Evolutionary conservation across 805 yeast species (phyloP), one percentile per base, ranked within the genome.

Genomic region (Jamesozyma jinghongensis): DNA sequence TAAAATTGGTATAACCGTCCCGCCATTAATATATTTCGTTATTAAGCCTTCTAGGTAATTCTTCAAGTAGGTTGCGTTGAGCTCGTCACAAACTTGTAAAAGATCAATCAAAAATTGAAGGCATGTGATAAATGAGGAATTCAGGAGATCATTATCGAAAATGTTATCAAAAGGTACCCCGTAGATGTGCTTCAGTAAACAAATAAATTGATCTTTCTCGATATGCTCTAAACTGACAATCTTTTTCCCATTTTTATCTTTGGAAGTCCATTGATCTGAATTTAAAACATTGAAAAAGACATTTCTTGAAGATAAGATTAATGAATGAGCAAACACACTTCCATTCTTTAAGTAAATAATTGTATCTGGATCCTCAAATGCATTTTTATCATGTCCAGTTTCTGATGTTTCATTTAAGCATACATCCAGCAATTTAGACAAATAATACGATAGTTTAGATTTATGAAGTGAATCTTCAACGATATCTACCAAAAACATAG

Each of bases 241-340:
- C 17, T 50, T 56, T 3, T 25, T n/a, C 1, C 44, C 48, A 5
- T 40, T 5, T 2, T 44, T 40, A n/a, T 40, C 37, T 1, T 16
- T 34, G 1, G 31, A 38, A 8, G 48, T 54, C 94, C 92, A 85
- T 36, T 76, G 54, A 0, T 59, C 53, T 0, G 80, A 71, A 28
- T 82, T 66, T 2, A 76, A 47, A 0, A 79, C 68, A 41, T 74
- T 79, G 55, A 87, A 85, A 52, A 70, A 83, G 0, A 75, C 77
- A 36, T 79, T 74, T 43, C 94, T 62, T 0, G 73, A 57, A 3
- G 62, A 53, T n/a, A 87, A 52, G 4, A 85, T 60, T 10, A 67
- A 64, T 2, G 79, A 70, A 51, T 77, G 76, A 5, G 74, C 70
- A 3, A 44, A 41, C 0, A 71, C 26, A 1, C 58, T 63, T 1